Base-by-base conservation (phyloP, 257 asterid species). In the Primulina eburnea region DNA sequence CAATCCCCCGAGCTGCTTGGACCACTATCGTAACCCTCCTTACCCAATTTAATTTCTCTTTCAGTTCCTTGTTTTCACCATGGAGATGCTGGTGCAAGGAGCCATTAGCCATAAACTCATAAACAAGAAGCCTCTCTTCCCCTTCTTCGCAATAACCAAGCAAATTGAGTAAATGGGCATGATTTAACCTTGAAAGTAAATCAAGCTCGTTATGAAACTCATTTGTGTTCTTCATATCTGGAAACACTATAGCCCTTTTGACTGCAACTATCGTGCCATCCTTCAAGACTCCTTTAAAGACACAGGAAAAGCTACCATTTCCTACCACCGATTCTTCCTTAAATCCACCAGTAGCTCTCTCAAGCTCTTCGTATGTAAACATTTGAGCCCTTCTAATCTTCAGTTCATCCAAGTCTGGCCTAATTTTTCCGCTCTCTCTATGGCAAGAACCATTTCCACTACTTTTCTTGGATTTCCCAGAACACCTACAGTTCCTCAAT, bases 41-140 rank as follows among this genome's bases (percentile, higher is more conserved):
- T 37, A 92, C 89, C 98, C 98, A 92, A 76, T 92, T 94, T 28
- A 89, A 64, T 61, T 85, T 93, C 76, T 80, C 89, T 70, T 74
- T 90, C 14, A 37, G 7, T 26, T 78, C 80, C 30, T 68, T 79
- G 58, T 80, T 85, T 79, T 82, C 84, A 7, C 83, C 79, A 8
- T 92, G 96, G 53, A 89, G 89, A 61, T 89, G 96, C 38, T 92
- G 90, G 38, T 92, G 90, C 61, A 92, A 69, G 2, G 98, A 88
- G 56, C 98, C 98, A 68, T 92, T 92, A 35, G 98, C 92, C 98
- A 92, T 92, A 87, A 81, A 92, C 84, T 92, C 98, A 3, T 92
- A 89, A 21, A 92, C 98, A 0, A 92, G 79, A 63, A 92, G 92
- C 70, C 98, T 84, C 64, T 92, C 96, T 8, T 80, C 95, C 1